Base-by-base conservation (phyloP, 495 filamentous ascomycete genomes). In the Penicillium subrubescens region DNA sequence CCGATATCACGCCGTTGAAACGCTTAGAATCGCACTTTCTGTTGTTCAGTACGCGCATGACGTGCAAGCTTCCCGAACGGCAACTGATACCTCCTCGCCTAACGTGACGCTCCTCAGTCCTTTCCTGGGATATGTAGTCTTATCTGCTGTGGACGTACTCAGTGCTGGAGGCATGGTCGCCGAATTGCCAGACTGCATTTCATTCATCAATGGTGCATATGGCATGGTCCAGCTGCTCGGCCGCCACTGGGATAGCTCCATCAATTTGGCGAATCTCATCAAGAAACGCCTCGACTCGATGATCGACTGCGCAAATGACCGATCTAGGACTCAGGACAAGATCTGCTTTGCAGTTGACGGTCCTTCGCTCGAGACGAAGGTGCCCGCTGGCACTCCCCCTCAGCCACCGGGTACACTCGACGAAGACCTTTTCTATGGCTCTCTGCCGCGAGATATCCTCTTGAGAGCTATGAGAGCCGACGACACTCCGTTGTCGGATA, bases 101-200 rank as follows among this genome's bases (percentile, higher is more conserved):
- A 68, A 66, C 17, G 57, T 57, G 15, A 69, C 62, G 0, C 54
- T 78, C 61, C 63, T 83, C 10, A 79, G 77, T 25, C 83, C 83
- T 0, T 81, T 79, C 62, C 58, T 80, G 11, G 80, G 77, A 8
- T 83, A 80, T 39, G 63, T 78, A 14, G 76, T 83, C 15, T 65
- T 83, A 14, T 76, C 77, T 4, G 83, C 82, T 3, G 73, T 81
- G 17, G 83, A 85, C 33, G 79, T 83, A 5, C 71, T 83, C 53
- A 81, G 79, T 23, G 73, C 79, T 1, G 80, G 65, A 11, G 77
- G 72, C 8, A 66, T 70, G 35, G 66, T 71, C 3, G 59, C 68
- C 3, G 77, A 80, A 25, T 48, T 82, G n/a, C 64, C 70, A 1
- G 74, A 80, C 48, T 73, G 82, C 65, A 82, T 85, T 53, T 73